Percentiles rank a stretch among this genome's conserved stretches.
Evolutionary conservation across 1,284 basidiomycete genomes (phyloP).

Genomic region (Sanghuangporus baumii): DNA sequence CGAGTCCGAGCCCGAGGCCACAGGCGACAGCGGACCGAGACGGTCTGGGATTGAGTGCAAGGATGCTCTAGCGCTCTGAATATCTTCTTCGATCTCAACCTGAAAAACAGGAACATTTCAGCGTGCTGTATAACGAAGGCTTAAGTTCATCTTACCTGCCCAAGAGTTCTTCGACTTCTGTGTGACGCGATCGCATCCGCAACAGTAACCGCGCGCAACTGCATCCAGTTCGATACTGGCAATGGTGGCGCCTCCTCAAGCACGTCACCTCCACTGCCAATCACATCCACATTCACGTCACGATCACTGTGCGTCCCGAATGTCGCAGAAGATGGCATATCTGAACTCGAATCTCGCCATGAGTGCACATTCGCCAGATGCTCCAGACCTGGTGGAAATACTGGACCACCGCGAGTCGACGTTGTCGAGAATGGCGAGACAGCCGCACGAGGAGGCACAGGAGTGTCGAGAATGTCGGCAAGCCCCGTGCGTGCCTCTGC

Average conservation of each 20-base stretch:
- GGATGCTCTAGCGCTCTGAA: constrained; percentile 8
- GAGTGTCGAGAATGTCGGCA: constrained; percentile 17
- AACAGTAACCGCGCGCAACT: constrained; percentile 14
- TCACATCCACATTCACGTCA: constrained; percentile 8
- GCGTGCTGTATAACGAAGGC: background rate
- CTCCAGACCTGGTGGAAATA: constrained; percentile 16
- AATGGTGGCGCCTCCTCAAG: constrained; percentile 18
- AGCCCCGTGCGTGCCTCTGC: background rate
- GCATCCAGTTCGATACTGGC: constrained; percentile 12
- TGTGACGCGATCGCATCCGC: constrained; percentile 6
- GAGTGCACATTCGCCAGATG: constrained; percentile 13
- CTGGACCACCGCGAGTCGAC: constrained; percentile 16
- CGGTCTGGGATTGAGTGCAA: constrained; percentile 17
- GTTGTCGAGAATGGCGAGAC: constrained; percentile 18
- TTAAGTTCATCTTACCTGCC: constrained; percentile 4
- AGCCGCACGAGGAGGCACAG: constrained; percentile 12
- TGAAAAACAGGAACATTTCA: background rate
- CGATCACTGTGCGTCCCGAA: constrained; percentile 12
- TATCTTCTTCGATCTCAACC: constrained; percentile 6
- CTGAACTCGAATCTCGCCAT: constrained; percentile 17
- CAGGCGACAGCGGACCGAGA: constrained; percentile 14
- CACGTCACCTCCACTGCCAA: constrained; percentile 6
- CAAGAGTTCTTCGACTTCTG: constrained; percentile 12
- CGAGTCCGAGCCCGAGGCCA: constrained; percentile 14
- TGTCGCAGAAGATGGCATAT: constrained; percentile 17